These are phyloP conservation scores for Crucihimalaya himalaica DNA, from an alignment of 345 rosid species.

Conservation along the genomic window DNA sequence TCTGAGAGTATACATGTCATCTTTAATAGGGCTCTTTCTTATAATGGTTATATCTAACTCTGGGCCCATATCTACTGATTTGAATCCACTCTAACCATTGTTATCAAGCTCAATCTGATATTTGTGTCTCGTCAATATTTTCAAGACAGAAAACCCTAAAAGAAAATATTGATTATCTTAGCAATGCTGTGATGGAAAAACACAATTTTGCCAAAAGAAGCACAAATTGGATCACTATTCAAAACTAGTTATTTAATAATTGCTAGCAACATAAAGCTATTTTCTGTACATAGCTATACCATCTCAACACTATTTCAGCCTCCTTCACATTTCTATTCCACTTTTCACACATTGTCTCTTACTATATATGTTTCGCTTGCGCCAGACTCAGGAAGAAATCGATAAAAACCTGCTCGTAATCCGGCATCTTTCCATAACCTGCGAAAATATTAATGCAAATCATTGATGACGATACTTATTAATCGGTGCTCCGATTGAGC, in stretches of 20 bases:
- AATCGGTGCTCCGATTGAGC: neutral
- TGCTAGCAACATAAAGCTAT: slow-evolving; percentile 16
- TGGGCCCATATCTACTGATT: too few relatives aligned
- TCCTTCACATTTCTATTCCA: slow-evolving; percentile 12
- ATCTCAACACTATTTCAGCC: slow-evolving; percentile 20
- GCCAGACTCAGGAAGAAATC: slow-evolving; percentile 60
- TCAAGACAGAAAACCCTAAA: too few relatives aligned
- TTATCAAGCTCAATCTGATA: too few relatives aligned
- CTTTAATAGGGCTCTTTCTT: too few relatives aligned
- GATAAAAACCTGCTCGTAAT: slow-evolving; percentile 71
- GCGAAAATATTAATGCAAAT: slow-evolving; percentile 33
- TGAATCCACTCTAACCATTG: too few relatives aligned
- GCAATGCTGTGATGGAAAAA: neutral
- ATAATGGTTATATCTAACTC: too few relatives aligned
- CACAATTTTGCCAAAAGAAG: neutral
- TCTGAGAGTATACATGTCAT: too few relatives aligned
- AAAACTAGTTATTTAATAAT: slow-evolving; percentile 16
- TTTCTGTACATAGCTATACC: slow-evolving; percentile 34
- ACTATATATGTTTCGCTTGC: slow-evolving; percentile 45
- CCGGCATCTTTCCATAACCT: slow-evolving; percentile 92
- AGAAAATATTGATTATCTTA: too few relatives aligned
- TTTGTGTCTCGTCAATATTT: too few relatives aligned
- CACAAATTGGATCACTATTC: slow-evolving; percentile 7
- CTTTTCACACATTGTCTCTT: slow-evolving; percentile 32
- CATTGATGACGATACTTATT: neutral